Evolutionary conservation across 495 filamentous ascomycete species (phyloP), one percentile per base, ranked within the genome.

Genomic region (Stereocaulon alpinum): DNA sequence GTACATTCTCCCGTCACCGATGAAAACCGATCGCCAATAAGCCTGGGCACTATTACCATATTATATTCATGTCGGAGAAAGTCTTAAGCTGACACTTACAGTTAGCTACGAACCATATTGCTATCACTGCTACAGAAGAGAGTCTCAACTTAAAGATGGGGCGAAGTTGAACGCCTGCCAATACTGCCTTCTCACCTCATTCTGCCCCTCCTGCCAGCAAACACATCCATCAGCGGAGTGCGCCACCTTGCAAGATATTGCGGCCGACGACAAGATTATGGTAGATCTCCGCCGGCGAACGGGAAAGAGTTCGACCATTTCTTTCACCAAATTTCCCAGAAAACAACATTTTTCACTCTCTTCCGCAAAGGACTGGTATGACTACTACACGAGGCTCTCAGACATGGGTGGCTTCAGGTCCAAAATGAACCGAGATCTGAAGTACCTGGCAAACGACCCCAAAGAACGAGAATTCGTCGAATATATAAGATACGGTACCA

Each of bases 391-490:
- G n/a, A 45, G n/a, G 43, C 43, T 45, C 43, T 22, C 43, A 45
- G 43, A 45, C n/a, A 15, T 45, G n/a, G 43, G 43, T 45, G 43
- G 17, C 43, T 17, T 45, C 1, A 45, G 43, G 43, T 45, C n/a
- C 43, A 45, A 45, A 45, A 45, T 45, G n/a, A 45, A 45, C n/a
- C 43, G 43, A 45, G 43, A 45, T 22, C 43, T 45, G 43, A 45
- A 22, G 43, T 45, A 45, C 43, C 43, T 45, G 3, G 43, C 2
- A 45, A 45, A 45, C 2, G 43, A 45, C 43, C 43, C 43, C n/a
- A 45, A 45, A 45, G 43, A 45, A 45, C 43, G 43, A 45, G 43
- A 45, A 45, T 45, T 45, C 43, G 43, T 45, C n/a, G 43, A 45
- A 6, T 45, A 45, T 45, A 9, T 45, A 45, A 15, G 43, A 45